A percentile compares a stretch with the other conserved stretches of the same genome.
phyloP scores from a whole-genome alignment of 2,329 filamentous ascomycete genomes.

The Trematosphaeria pertusa region DNA sequence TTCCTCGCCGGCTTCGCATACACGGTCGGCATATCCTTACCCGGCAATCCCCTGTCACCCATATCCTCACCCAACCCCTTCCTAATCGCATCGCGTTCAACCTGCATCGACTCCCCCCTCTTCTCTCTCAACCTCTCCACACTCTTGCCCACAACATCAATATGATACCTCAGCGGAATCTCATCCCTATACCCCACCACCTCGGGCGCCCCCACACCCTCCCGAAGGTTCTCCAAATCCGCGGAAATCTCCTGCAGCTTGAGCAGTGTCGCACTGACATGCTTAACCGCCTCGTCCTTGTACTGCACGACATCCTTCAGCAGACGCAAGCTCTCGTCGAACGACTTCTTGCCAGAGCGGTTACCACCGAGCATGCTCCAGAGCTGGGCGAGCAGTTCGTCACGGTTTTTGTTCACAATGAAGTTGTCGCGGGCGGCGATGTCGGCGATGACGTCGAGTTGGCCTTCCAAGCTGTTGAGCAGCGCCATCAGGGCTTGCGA shows the following conservation, averaged over 20 bases:
- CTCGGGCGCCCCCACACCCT: constrained; percentile 72
- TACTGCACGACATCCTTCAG: constrained; percentile 71
- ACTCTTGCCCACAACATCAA: constrained; percentile 75
- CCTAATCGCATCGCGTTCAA: constrained; percentile 61
- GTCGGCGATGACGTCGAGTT: constrained; percentile 72
- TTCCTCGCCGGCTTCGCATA: constrained; percentile 3
- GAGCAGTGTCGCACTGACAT: constrained; percentile 73
- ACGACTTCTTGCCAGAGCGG: constrained; percentile 63
- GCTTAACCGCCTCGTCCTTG: constrained; percentile 68
- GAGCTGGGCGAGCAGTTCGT: constrained; percentile 71
- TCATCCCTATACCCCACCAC: constrained; percentile 59
- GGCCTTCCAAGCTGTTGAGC: constrained; percentile 72
- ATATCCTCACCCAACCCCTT: constrained; percentile 23
- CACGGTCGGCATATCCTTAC: constrained; percentile 11
- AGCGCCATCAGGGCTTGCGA: constrained; percentile 71
- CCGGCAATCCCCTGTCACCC: constrained; percentile 18
- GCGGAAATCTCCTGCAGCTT: constrained; percentile 77
- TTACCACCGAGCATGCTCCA: constrained; percentile 81
- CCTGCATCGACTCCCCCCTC: constrained; percentile 63
- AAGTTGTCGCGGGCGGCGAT: constrained; percentile 71
- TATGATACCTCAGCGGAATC: constrained; percentile 74
- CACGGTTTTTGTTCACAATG: constrained; percentile 64
- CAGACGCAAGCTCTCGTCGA: constrained; percentile 69
- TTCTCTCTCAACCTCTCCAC: constrained; percentile 74
- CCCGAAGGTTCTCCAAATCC: constrained; percentile 73